phyloP scores from a whole-genome alignment of 1,139 yeast genomes.

The Scheffersomyces segobiensis region DNA sequence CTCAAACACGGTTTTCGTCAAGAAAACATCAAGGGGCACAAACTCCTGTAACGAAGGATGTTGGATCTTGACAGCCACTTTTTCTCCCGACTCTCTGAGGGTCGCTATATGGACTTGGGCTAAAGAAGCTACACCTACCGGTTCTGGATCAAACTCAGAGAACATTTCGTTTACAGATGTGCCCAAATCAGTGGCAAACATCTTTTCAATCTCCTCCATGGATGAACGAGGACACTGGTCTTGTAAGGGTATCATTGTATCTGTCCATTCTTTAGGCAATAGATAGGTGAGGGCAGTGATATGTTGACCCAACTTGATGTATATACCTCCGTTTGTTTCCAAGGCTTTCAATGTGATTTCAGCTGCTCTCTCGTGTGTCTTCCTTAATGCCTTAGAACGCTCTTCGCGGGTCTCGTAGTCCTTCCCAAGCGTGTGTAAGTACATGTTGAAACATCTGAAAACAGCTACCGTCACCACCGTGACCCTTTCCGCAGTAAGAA shows the following conservation, averaged over 20 bases:
- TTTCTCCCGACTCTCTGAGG: slow-evolving; percentile 58
- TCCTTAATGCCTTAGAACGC: slow-evolving; percentile 52
- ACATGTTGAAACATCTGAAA: slow-evolving; percentile 60
- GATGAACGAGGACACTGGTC: slow-evolving; percentile 87
- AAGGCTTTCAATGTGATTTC: slow-evolving; percentile 74
- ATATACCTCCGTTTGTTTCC: slow-evolving; percentile 87
- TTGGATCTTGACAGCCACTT: slow-evolving; percentile 92
- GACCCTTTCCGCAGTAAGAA: slow-evolving; percentile 53
- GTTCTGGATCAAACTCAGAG: slow-evolving; percentile 62
- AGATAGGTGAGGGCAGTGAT: slow-evolving; percentile 88
- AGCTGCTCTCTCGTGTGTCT: slow-evolving; percentile 74
- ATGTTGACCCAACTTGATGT: slow-evolving; percentile 94
- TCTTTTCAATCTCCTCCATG: slow-evolving; percentile 59
- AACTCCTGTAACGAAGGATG: slow-evolving; percentile 87
- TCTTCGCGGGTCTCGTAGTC: slow-evolving; percentile 51
- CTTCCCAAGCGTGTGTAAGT: slow-evolving; percentile 55
- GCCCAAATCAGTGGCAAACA: slow-evolving; percentile 72
- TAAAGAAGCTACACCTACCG: slow-evolving; percentile 92
- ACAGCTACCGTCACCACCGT: slow-evolving; percentile 68
- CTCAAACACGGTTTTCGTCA: slow-evolving; percentile 76
- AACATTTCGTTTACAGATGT: slow-evolving; percentile 64
- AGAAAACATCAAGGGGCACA: slow-evolving; percentile 83
- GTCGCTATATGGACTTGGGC: slow-evolving; percentile 93
- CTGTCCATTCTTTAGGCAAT: slow-evolving; percentile 92
- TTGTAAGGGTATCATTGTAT: slow-evolving; percentile 89